Conservation (phyloP, 768 basidiomycete genomes). For the Thelephora ganbajun region DNA sequence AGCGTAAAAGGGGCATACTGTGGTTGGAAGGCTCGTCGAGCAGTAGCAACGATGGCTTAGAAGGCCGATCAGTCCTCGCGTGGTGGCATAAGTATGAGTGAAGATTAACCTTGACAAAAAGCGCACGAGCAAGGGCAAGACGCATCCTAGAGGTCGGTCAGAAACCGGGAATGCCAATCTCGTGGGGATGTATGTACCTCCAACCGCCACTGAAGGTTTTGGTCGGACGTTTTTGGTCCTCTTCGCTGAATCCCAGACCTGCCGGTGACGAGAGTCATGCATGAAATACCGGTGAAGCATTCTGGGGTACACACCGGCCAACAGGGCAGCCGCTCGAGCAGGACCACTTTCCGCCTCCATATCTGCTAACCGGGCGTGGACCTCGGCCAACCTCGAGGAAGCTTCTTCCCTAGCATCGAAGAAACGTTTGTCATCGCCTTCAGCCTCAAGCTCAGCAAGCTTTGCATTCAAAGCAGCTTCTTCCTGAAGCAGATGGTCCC, state of each 20-base stretch:
- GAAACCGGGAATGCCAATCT: not conserved
- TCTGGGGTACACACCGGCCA: slow-evolving; percentile 46
- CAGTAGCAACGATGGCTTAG: slow-evolving; percentile 56
- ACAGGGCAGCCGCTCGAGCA: slow-evolving; percentile 76
- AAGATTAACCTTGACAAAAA: slow-evolving; percentile 75
- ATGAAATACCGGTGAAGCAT: not conserved
- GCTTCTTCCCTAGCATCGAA: slow-evolving; percentile 82
- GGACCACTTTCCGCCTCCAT: slow-evolving; percentile 98
- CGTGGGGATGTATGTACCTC: slow-evolving; percentile 34
- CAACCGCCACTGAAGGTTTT: slow-evolving; percentile 93
- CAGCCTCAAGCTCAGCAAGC: slow-evolving; percentile 56
- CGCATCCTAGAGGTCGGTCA: slow-evolving; percentile 56
- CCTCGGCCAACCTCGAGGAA: slow-evolving; percentile 68
- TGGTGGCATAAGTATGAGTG: not conserved
- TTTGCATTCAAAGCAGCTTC: slow-evolving; percentile 63
- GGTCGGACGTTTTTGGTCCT: slow-evolving; percentile 74
- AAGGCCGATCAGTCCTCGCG: not conserved
- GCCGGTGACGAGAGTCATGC: not conserved
- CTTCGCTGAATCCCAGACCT: slow-evolving; percentile 87
- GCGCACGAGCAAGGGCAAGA: slow-evolving; percentile 83
- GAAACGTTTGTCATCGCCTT: slow-evolving; percentile 66
- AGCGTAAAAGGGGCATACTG: slow-evolving; percentile 32
- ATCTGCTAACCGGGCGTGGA: slow-evolving; percentile 83
- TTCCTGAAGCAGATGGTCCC: slow-evolving; percentile 82
- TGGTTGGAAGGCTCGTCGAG: slow-evolving; percentile 96